A percentile compares a stretch with the other conserved stretches of the same genome.
These are phyloP conservation scores for Ligustrum vulgare DNA, from an alignment of 257 asterid genomes.

Conservation along the genomic window DNA sequence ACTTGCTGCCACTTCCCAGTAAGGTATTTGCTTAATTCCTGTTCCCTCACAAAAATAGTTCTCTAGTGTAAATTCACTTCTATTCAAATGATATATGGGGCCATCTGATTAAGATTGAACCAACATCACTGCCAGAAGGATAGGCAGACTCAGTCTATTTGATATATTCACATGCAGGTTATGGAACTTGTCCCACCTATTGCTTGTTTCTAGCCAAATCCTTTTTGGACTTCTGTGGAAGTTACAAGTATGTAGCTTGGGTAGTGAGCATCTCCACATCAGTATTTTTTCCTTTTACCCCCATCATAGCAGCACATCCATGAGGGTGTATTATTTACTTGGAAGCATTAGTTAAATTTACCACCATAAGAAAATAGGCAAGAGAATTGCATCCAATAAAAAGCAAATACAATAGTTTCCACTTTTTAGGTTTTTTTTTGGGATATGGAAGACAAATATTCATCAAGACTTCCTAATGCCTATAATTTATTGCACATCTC, in stretches of 20 bases:
- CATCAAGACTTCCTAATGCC: background rate
- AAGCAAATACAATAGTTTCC: too few species aligned
- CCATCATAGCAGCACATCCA: background rate
- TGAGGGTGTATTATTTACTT: background rate
- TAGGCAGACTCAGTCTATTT: background rate
- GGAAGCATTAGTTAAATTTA: background rate
- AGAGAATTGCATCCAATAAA: background rate
- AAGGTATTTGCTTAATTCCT: background rate
- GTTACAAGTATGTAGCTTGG: background rate
- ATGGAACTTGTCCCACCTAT: background rate
- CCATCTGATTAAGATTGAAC: background rate
- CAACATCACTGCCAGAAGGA: background rate
- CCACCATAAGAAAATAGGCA: background rate
- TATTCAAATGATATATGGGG: background rate
- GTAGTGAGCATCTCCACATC: background rate
- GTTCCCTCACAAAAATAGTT: background rate
- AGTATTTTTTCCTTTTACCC: background rate
- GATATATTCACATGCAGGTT: background rate
- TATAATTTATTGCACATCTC: background rate
- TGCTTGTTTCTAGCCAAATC: background rate
- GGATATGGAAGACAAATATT: slow-evolving; percentile 1
- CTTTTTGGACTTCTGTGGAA: background rate
- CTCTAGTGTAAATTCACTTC: background rate
- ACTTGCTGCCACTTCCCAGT: background rate
- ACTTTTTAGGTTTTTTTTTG: too few species aligned